These are phyloP conservation scores for Dillenia suffruticosa DNA, from an alignment of 164 flowering plant genomes.

Conservation along the genomic window DNA sequence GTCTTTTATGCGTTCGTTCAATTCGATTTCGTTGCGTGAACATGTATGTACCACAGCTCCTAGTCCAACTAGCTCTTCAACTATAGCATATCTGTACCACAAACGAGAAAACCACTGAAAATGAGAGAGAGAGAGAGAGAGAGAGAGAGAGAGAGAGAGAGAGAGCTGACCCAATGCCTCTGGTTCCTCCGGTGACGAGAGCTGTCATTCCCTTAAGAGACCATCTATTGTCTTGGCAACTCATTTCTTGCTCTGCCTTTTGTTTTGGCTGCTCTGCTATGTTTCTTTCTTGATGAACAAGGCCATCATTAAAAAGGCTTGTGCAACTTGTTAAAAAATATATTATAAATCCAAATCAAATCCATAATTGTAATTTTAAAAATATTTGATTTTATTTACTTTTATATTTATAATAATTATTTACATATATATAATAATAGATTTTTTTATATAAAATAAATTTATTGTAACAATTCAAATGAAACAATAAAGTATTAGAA, in stretches of 20 bases:
- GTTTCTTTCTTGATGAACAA: background rate
- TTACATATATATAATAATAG: too few species aligned
- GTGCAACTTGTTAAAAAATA: too few species aligned
- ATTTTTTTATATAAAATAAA: too few species aligned
- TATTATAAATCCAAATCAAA: too few species aligned
- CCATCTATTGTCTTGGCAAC: slow-evolving; percentile 29
- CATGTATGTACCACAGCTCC: slow-evolving; percentile 52
- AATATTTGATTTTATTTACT: too few species aligned
- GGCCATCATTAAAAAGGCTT: too few species aligned
- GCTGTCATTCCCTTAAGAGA: slow-evolving; percentile 51
- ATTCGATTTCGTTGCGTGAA: slow-evolving; percentile 33
- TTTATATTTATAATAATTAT: too few species aligned
- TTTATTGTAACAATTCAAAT: too few species aligned
- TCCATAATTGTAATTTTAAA: too few species aligned
- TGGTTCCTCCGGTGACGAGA: slow-evolving; percentile 57
- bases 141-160: background rate
- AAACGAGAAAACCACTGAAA: background rate
- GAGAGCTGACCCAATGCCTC: slow-evolving; percentile 41
- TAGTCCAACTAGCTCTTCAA: slow-evolving; percentile 51
- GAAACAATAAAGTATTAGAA: too few species aligned
- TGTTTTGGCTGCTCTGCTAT: background rate
- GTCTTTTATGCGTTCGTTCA: slow-evolving; percentile 26
- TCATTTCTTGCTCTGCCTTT: too few species aligned
- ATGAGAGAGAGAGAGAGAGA: background rate
- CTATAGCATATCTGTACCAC: slow-evolving; percentile 32